Percentiles rank a stretch among this genome's conserved stretches.
Evolutionary conservation across 768 basidiomycete genomes (phyloP).

Genomic region (Hericium erinaceus): DNA sequence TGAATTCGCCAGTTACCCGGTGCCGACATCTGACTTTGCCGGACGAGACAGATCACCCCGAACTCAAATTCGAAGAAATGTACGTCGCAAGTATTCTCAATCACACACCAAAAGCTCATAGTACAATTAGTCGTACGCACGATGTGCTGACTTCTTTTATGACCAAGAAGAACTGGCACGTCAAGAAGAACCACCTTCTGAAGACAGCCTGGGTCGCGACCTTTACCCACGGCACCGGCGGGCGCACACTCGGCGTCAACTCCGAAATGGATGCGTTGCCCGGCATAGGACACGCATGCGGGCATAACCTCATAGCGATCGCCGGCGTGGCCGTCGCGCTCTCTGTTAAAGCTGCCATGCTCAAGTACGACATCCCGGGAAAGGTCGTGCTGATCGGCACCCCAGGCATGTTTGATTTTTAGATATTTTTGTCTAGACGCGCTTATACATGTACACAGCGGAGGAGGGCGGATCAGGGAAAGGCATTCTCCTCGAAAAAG

Average conservation of each 20-base stretch:
- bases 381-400: slow-evolving; percentile 69
- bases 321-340: slow-evolving; percentile 63
- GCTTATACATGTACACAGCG: slow-evolving; percentile 29
- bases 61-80: slow-evolving; percentile 61
- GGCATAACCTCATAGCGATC: slow-evolving; percentile 79
- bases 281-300: slow-evolving; percentile 56
- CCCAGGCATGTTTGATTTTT: slow-evolving; percentile 39
- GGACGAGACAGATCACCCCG: slow-evolving; percentile 48
- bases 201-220: slow-evolving; percentile 71
- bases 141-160: slow-evolving; percentile 63
- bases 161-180: slow-evolving; percentile 53
- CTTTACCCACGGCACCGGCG: slow-evolving; percentile 55
- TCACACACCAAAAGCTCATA: too few species aligned
- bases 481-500: slow-evolving; percentile 53
- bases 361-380: slow-evolving; percentile 53
- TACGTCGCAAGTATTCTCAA: too few species aligned
- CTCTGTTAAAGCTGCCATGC: slow-evolving; percentile 55
- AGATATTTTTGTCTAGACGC: not conserved
- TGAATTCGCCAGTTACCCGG: slow-evolving; percentile 5
- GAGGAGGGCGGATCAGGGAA: slow-evolving; percentile 79
- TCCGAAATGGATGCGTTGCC: slow-evolving; percentile 52
- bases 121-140: slow-evolving; percentile 53
- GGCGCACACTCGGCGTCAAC: slow-evolving; percentile 67
- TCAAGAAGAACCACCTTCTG: slow-evolving; percentile 50
- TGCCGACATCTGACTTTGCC: not conserved